Evolutionary conservation across 225 moss, liverwort and hornwort species (phyloP).

Genomic region (Thuidium tamariscinum): DNA sequence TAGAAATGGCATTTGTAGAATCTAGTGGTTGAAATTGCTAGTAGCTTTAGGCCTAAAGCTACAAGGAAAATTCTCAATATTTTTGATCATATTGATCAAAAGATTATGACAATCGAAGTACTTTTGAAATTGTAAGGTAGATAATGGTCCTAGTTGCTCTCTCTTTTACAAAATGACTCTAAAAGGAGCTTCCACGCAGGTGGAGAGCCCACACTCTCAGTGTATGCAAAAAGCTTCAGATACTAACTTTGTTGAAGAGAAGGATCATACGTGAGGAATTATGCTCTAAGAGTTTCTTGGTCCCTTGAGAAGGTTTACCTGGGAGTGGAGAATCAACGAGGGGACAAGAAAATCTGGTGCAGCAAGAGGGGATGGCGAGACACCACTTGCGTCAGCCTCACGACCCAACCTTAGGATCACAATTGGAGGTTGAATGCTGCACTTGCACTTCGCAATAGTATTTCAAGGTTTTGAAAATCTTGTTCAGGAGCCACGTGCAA

Average conservation of each 20-base stretch:
- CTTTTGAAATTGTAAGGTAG: no score
- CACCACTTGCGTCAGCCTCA: not conserved
- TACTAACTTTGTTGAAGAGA: not conserved
- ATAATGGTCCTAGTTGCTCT: rapidly evolving
- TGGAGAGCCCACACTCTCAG: not conserved
- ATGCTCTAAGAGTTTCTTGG: not conserved
- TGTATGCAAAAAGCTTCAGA: not conserved
- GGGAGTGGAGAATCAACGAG: not conserved
- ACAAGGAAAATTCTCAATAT: no score
- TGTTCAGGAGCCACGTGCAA: not conserved
- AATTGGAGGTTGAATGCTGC: not conserved
- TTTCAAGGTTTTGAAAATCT: not conserved
- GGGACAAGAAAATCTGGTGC: not conserved
- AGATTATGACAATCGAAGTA: no score
- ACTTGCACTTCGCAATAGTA: not conserved
- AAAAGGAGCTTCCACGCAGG: not conserved
- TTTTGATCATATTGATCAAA: no score
- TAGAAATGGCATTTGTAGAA: not conserved
- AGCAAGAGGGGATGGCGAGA: not conserved
- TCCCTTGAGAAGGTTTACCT: not conserved
- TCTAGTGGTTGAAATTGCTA: not conserved
- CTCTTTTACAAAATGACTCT: not conserved
- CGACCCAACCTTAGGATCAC: not conserved
- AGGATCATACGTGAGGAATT: not conserved
- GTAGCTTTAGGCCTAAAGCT: not conserved